phyloP scores from a whole-genome alignment of 306 rosid genomes.

The Vigna reflexopilosa region DNA sequence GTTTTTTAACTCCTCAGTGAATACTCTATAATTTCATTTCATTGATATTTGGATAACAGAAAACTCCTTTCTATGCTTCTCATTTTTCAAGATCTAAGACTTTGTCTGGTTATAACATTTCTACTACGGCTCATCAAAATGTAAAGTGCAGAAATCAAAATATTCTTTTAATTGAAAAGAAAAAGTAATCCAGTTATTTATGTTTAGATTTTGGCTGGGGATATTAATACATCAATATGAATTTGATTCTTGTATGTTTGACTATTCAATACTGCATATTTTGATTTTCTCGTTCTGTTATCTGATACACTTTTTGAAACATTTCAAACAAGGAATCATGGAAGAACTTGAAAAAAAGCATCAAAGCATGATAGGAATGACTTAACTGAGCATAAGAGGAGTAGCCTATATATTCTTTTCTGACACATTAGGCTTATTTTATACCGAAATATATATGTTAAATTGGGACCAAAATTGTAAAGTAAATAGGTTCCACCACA shows the following conservation, averaged over 20 bases:
- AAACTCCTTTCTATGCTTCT: neutral
- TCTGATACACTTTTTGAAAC: neutral
- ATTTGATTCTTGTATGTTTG: neutral
- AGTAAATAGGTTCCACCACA: neutral
- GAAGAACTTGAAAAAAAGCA: neutral
- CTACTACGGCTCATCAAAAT: neutral
- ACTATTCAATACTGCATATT: neutral
- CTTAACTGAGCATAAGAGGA: neutral
- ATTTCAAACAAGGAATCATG: constrained; percentile 4
- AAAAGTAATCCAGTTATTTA: neutral
- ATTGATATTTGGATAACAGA: neutral
- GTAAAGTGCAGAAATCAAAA: neutral
- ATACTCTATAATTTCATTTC: neutral
- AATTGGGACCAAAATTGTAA: neutral
- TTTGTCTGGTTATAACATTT: neutral
- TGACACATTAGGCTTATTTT: neutral
- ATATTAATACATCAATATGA: neutral
- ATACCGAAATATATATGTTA: neutral
- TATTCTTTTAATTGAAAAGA: neutral
- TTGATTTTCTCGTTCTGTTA: constrained; percentile 22
- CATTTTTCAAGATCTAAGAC: neutral
- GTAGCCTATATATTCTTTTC: neutral
- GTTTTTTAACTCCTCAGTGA: neutral
- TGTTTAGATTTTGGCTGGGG: too few relatives aligned
- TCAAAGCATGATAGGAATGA: neutral